These are phyloP conservation scores for Naegleria fowleri DNA, from an alignment of 208 protist genomes.

Conservation along the genomic window DNA sequence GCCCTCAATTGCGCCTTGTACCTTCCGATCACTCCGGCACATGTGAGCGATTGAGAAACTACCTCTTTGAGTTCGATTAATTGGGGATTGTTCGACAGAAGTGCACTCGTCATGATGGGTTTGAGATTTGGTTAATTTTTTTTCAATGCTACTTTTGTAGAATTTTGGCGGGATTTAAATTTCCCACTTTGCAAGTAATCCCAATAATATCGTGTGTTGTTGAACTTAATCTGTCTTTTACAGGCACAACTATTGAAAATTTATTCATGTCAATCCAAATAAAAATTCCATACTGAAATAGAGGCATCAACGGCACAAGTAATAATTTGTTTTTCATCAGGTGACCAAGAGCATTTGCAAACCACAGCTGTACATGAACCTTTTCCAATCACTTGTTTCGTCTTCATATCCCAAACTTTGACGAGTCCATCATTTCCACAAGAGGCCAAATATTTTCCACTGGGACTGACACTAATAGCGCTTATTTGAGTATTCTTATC, in stretches of 20 bases:
- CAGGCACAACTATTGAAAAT: no score
- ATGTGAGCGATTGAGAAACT: not conserved
- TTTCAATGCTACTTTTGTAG: no score
- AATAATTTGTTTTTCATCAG: constrained; percentile 33
- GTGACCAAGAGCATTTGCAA: not conserved
- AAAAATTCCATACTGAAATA: constrained; percentile 26
- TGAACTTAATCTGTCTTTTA: no score
- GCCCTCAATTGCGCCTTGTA: not conserved
- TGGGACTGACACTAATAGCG: not conserved
- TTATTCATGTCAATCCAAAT: not conserved
- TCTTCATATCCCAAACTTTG: constrained; percentile 1
- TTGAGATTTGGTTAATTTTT: no score
- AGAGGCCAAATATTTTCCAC: constrained; percentile 24
- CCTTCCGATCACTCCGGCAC: not conserved
- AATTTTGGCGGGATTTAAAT: no score
- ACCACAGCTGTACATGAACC: not conserved
- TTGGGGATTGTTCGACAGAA: not conserved
- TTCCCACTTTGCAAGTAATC: no score
- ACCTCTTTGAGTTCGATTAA: not conserved
- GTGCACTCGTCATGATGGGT: no score
- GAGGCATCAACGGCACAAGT: not conserved
- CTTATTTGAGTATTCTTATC: not conserved
- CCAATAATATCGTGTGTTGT: no score
- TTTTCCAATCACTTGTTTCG: not conserved
- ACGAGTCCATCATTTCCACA: constrained; percentile 4